Evolutionary conservation across 129 eudicot genomes (phyloP).

Genomic region (Chrysanthemum seticuspe): DNA sequence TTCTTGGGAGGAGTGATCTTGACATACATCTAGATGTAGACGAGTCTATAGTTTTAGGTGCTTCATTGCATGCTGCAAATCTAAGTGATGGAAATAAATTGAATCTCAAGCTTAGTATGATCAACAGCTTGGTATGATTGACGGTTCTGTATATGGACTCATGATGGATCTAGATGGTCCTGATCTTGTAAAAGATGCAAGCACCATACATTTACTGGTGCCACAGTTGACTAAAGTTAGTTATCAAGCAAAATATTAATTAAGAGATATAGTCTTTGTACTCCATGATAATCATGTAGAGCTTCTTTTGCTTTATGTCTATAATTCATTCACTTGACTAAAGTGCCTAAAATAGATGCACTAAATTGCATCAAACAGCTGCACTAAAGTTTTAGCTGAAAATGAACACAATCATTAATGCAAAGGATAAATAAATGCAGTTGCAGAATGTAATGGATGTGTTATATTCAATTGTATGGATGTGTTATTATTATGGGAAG

Average conservation of each 20-base stretch:
- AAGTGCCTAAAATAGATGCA: background rate
- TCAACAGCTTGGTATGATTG: conserved; percentile 58
- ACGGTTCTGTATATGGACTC: conserved; percentile 85
- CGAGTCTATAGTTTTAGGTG: conserved; percentile 90
- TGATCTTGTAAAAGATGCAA: conserved; percentile 82
- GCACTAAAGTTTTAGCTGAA: background rate
- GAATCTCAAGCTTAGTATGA: conserved; percentile 62
- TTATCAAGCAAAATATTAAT: conserved; percentile 65
- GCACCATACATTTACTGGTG: conserved; percentile 75
- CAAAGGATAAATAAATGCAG: too few relatives aligned
- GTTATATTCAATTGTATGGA: background rate
- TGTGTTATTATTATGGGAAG: conserved; percentile 39
- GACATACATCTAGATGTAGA: conserved; percentile 95
- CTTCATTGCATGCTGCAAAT: conserved; percentile 94
- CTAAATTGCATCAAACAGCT: too few relatives aligned
- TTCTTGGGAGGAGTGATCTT: conserved; percentile 80
- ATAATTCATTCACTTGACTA: too few relatives aligned
- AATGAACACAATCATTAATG: too few relatives aligned
- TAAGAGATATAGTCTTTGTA: background rate
- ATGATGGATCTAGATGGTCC: conserved; percentile 75
- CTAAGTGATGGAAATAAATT: conserved; percentile 96
- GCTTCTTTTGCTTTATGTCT: too few relatives aligned
- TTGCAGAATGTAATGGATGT: background rate
- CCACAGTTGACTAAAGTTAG: conserved; percentile 80
- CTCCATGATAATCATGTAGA: too few relatives aligned